Conservation (phyloP, 2,329 filamentous ascomycete genomes). For the Cercospora brassicicola region DNA sequence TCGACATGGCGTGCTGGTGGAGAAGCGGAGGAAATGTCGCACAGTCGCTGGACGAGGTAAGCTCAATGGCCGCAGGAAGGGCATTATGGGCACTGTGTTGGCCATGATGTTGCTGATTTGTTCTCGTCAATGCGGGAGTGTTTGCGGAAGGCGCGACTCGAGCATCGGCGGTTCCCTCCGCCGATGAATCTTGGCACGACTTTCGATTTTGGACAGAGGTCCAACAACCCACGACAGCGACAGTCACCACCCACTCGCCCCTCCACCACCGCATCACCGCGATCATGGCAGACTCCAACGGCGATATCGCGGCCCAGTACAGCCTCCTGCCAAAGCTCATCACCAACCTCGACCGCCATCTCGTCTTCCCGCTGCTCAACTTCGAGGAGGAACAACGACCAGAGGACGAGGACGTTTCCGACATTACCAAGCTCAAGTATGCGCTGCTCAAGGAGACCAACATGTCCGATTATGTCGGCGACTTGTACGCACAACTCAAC, state of each 20-base stretch:
- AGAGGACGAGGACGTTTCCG: constrained; percentile 71
- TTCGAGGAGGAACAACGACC: constrained; percentile 78
- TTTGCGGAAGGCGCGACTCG: constrained; percentile 3
- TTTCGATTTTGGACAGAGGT: constrained; percentile 6
- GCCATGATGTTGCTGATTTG: constrained; percentile 36
- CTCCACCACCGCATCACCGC: constrained; percentile 17
- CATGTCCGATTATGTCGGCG: constrained; percentile 97
- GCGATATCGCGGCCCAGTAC: constrained; percentile 56
- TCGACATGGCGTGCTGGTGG: constrained; percentile 34
- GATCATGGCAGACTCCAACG: constrained; percentile 44
- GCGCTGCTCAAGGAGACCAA: constrained; percentile 94
- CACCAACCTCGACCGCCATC: constrained; percentile 87
- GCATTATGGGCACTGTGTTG: constrained; percentile 39
- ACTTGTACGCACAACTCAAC: constrained; percentile 86
- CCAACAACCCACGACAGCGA: neutral
- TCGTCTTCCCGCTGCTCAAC: constrained; percentile 95
- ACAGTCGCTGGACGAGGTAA: constrained; percentile 41
- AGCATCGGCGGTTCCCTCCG: constrained; percentile 6
- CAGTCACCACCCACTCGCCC: neutral
- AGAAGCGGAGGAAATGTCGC: constrained; percentile 46
- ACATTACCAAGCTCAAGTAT: constrained; percentile 84
- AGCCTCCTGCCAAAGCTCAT: constrained; percentile 86
- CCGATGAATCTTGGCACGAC: constrained; percentile 15
- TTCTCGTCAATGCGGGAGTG: constrained; percentile 9
- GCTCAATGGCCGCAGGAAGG: constrained; percentile 45